Base-by-base conservation (phyloP, 2,329 filamentous ascomycete species). In the Blastomyces silverae region DNA sequence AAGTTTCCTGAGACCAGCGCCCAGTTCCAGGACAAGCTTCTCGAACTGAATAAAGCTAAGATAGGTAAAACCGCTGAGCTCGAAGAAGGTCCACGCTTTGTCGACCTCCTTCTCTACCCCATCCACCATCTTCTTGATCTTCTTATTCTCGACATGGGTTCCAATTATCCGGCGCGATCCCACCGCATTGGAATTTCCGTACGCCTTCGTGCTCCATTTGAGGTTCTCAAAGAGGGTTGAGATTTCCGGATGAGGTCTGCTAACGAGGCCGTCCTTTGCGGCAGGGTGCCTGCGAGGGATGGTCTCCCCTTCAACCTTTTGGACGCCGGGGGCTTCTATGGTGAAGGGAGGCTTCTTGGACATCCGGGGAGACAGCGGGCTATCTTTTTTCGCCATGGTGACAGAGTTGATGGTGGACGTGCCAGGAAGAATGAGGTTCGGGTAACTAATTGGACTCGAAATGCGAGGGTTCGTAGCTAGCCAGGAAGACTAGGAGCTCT, bases 31-130 rank as follows among this genome's bases (percentile, higher is more conserved):
- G 60, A 87, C 84, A 67, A 87, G 82, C 72, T 86, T 82, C 78
- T 90, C 85, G 74, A 93, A 94, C 78, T 96, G 88, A 72, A 84
- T 82, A 79, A 92, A 95, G 71, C 86, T 91, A 73, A 89, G 81
- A 81, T 87, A 96, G 56, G 83, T 82, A 80, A 89, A 96, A 60
- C 82, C 81, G 67, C 89, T 88, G 70, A 95, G 86, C 82, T 96
- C 92, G 71, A 91, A 95, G 79, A 87, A 95, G 63, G 88, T 87
- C 92, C 92, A 96, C 76, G 93, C 86, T 85, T 96, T 96, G 68
- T 95, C 90, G 44, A 94, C 86, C 79, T 92, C 85, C 69, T 83
- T 81, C 76, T 91, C 84, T 75, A 89, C 84, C 70, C 92, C 92
- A 73, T 95, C 90, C 65, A 96, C 81, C 61, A 91, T 83, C 84